phyloP scores from a whole-genome alignment of 2,329 filamentous ascomycete genomes.

The Nectriaceae sp. region DNA sequence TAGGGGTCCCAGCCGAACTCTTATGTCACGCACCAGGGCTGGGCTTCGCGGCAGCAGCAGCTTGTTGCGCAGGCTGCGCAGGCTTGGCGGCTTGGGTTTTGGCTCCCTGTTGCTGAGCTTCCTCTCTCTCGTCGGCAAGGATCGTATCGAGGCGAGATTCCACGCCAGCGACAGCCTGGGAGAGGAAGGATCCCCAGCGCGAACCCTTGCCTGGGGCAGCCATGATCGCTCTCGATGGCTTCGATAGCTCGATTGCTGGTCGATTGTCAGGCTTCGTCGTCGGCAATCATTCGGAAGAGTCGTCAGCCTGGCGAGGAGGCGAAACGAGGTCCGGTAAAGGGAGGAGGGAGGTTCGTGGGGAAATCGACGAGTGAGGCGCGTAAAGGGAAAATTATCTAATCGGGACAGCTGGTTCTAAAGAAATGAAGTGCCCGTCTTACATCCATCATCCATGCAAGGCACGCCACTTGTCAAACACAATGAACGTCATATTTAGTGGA shows the following conservation, averaged over 20 bases:
- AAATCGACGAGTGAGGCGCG: no score
- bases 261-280: constrained; percentile 22
- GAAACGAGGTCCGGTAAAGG: not conserved
- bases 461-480: no score
- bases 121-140: constrained; percentile 72
- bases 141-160: constrained; percentile 93
- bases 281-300: constrained; percentile 15
- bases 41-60: constrained; percentile 8
- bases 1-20: no score
- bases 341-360: no score
- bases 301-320: no score
- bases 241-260: constrained; percentile 8
- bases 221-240: constrained; percentile 44
- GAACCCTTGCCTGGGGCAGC: constrained; percentile 52
- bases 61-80: constrained; percentile 20
- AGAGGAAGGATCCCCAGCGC: constrained; percentile 79
- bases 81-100: constrained; percentile 23
- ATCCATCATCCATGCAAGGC: not conserved
- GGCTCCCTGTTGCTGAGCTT: constrained; percentile 18
- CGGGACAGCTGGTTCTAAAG: no score
- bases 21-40: constrained; percentile 8
- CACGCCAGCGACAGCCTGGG: constrained; percentile 89
- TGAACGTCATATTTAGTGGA: no score
- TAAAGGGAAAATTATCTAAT: not conserved
- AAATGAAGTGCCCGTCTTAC: not conserved